Percentiles rank a stretch among this genome's conserved stretches.
These are phyloP conservation scores for Silene vulgaris DNA, from an alignment of 179 eudicot species.

Conservation along the genomic window DNA sequence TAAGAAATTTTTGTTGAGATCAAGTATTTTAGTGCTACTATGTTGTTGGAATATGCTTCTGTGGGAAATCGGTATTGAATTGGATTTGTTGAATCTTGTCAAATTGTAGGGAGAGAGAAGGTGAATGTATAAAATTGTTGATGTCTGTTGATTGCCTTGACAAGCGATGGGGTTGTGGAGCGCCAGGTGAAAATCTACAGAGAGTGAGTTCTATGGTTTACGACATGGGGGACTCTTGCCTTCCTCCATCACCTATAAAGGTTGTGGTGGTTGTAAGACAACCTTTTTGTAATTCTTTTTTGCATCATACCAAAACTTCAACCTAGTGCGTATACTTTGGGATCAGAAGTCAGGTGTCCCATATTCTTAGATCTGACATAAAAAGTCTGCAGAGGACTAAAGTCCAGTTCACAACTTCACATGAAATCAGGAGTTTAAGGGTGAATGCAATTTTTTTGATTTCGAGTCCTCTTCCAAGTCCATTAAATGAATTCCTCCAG, in stretches of 20 bases:
- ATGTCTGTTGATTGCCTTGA: slow-evolving; percentile 62
- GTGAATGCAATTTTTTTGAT: neutral
- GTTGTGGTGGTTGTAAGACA: slow-evolving; percentile 55
- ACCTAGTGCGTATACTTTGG: neutral
- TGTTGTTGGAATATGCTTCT: neutral
- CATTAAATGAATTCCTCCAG: neutral
- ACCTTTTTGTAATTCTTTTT: neutral
- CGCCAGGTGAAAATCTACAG: slow-evolving; percentile 48
- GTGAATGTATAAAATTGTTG: slow-evolving; percentile 31
- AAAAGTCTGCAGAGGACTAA: neutral
- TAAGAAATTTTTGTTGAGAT: slow-evolving; percentile 9
- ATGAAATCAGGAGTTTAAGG: neutral
- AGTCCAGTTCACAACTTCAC: neutral
- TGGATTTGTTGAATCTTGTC: slow-evolving; percentile 19
- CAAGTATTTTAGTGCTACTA: neutral
- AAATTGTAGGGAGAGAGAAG: slow-evolving; percentile 22
- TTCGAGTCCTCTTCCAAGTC: neutral
- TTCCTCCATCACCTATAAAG: slow-evolving; percentile 78
- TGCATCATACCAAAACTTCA: slow-evolving; percentile 3
- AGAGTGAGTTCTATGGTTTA: slow-evolving; percentile 77
- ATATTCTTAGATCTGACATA: slow-evolving; percentile 2
- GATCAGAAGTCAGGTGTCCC: neutral
- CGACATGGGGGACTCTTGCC: slow-evolving; percentile 89
- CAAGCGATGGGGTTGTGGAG: slow-evolving; percentile 80
- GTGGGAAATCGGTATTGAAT: slow-evolving; percentile 19